Evolutionary conservation across 225 moss, liverwort and hornwort genomes (phyloP).

Genomic region (Anthoceros angustus): DNA sequence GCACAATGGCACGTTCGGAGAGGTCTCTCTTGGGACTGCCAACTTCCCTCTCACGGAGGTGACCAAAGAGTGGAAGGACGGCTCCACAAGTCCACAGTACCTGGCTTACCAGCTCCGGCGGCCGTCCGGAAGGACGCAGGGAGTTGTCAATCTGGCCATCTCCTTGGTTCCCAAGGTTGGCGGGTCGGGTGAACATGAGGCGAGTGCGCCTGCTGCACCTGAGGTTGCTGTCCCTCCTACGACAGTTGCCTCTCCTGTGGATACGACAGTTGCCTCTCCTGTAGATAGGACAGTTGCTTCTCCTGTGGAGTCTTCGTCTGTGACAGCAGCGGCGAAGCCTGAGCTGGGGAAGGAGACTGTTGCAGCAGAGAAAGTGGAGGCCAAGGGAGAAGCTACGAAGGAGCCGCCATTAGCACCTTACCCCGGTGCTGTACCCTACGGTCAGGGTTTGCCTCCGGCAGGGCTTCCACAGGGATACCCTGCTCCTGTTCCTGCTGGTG

Average conservation of each 20-base stretch:
- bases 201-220: no score
- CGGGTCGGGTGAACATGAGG: not conserved
- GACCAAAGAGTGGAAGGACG: conserved; percentile 2
- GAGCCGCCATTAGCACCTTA: no score
- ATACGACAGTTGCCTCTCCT: no score
- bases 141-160: conserved; percentile 39
- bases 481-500: no score
- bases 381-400: no score
- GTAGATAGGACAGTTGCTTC: no score
- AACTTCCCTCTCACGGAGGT: conserved; percentile 32
- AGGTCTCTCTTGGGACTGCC: conserved; percentile 38
- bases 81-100: conserved; percentile 15
- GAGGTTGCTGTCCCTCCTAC: not conserved
- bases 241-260: conserved; percentile 1
- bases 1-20: conserved; percentile 38
- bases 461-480: no score
- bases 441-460: conserved; percentile 12
- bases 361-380: conserved; percentile 2
- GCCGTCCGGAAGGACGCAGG: conserved; percentile 50
- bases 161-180: conserved; percentile 30
- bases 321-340: not conserved
- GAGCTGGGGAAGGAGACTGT: not conserved
- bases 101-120: conserved; percentile 32
- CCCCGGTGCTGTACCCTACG: conserved; percentile 19
- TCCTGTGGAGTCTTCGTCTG: no score